phyloP scores from a whole-genome alignment of 441 rosid genomes.

The Erysimum cheiri region DNA sequence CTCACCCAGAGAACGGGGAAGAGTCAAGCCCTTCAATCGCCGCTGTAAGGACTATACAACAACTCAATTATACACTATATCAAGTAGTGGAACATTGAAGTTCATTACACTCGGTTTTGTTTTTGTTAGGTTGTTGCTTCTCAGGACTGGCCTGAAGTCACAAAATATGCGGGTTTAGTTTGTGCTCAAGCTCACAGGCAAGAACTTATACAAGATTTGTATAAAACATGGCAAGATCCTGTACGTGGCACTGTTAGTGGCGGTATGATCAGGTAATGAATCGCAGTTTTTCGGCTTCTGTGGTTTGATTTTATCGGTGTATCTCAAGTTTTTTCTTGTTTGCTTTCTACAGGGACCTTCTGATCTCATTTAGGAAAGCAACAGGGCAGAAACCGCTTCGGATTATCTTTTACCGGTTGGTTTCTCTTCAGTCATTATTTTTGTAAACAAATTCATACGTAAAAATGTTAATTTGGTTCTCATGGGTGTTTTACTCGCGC shows the following conservation, averaged over 20 bases:
- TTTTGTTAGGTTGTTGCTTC: slow-evolving; percentile 90
- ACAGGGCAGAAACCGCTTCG: slow-evolving; percentile 96
- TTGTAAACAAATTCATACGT: neutral
- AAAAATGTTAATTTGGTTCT: neutral
- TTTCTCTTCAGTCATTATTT: slow-evolving; percentile 18
- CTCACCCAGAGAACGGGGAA: slow-evolving; percentile 97
- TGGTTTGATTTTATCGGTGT: neutral
- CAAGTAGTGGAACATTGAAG: neutral
- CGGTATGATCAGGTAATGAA: slow-evolving; percentile 90
- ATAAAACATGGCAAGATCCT: slow-evolving; percentile 98
- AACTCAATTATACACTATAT: neutral
- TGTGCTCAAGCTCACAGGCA: slow-evolving; percentile 99
- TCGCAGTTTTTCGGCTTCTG: neutral
- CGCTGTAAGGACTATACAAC: slow-evolving; percentile 58
- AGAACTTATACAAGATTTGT: slow-evolving; percentile 96
- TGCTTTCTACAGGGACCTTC: slow-evolving; percentile 72
- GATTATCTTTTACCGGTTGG: slow-evolving; percentile 90
- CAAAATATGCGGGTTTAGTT: slow-evolving; percentile 94
- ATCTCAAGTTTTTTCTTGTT: neutral
- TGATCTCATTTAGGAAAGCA: slow-evolving; percentile 90
- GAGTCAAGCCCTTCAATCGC: slow-evolving; percentile 97
- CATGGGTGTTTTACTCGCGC: slow-evolving; percentile 19
- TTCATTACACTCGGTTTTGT: neutral
- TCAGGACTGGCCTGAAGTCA: slow-evolving; percentile 99
- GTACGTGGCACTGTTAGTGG: slow-evolving; percentile 93